Percentiles rank a stretch among this genome's conserved stretches.
Conservation (phyloP, 2,329 filamentous ascomycete genomes). For the Beauveria caledonica region DNA sequence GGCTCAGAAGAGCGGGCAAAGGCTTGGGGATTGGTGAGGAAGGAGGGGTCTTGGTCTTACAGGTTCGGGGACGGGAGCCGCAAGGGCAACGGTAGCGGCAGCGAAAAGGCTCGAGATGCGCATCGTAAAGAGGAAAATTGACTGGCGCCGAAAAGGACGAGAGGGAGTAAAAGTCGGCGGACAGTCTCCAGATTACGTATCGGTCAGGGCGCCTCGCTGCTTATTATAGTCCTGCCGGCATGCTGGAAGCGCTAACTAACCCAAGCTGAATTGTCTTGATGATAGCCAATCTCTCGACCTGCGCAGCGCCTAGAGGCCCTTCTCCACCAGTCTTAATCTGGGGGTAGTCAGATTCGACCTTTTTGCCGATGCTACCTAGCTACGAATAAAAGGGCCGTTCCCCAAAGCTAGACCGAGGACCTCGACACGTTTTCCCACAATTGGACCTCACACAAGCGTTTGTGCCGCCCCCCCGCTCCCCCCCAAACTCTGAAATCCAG, state of each 20-base stretch:
- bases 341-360: neutral
- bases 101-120: conserved; percentile 12
- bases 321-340: conserved; percentile 6
- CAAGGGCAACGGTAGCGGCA: conserved; percentile 16
- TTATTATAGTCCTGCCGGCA: conserved; percentile 1
- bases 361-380: conserved; percentile 7
- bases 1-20: neutral
- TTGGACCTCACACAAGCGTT: neutral
- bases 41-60: conserved; percentile 14
- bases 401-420: conserved; percentile 6
- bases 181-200: no score
- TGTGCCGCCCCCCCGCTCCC: neutral
- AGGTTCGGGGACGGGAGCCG: conserved; percentile 21
- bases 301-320: neutral
- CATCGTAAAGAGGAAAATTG: neutral
- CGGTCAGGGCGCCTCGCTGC: neutral
- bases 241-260: neutral
- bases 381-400: neutral
- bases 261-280: neutral
- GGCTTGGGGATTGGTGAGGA: neutral
- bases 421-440: conserved; percentile 5
- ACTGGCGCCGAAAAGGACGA: no score
- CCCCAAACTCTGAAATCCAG: neutral
- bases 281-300: neutral
- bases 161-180: no score